A percentile compares a stretch with the other conserved stretches of the same genome.
Evolutionary conservation across 306 rosid species (phyloP).

Genomic region (Glycine soja): DNA sequence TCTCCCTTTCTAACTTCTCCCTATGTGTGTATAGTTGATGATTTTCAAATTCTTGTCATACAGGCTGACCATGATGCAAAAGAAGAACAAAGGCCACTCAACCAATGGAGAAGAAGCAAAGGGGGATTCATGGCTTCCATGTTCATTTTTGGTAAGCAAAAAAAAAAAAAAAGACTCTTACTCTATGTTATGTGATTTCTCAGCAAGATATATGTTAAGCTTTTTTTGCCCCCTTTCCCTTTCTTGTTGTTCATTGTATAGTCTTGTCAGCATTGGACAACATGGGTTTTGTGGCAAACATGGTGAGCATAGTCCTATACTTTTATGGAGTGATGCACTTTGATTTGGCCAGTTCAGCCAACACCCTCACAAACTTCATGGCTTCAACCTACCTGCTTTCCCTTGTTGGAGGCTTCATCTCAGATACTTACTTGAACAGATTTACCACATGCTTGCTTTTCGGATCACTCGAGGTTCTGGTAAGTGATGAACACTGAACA

Average conservation of each 20-base stretch:
- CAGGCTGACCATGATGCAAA: conserved; percentile 57
- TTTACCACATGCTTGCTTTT: conserved; percentile 70
- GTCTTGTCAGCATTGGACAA: conserved; percentile 76
- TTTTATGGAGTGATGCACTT: conserved; percentile 69
- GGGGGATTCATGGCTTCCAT: conserved; percentile 80
- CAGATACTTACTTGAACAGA: conserved; percentile 78
- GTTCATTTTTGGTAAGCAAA: conserved; percentile 70
- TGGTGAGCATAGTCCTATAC: conserved; percentile 79
- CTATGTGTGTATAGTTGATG: background rate
- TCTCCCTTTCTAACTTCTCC: background rate
- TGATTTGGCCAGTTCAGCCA: conserved; percentile 67
- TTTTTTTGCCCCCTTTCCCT: background rate
- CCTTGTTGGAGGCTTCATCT: conserved; percentile 80
- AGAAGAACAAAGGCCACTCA: conserved; percentile 55
- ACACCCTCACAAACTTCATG: conserved; percentile 84
- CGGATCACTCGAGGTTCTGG: conserved; percentile 72
- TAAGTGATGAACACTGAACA: conserved; percentile 39
- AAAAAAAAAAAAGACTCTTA: background rate
- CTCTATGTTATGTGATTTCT: background rate
- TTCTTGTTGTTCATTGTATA: conserved; percentile 40
- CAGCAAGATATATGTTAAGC: background rate
- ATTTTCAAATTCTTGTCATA: conserved; percentile 44
- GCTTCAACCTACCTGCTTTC: conserved; percentile 81
- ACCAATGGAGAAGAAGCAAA: conserved; percentile 50
- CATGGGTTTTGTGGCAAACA: conserved; percentile 88